phyloP scores from a whole-genome alignment of 148 eudicot genomes.

The Diospyros lotus region DNA sequence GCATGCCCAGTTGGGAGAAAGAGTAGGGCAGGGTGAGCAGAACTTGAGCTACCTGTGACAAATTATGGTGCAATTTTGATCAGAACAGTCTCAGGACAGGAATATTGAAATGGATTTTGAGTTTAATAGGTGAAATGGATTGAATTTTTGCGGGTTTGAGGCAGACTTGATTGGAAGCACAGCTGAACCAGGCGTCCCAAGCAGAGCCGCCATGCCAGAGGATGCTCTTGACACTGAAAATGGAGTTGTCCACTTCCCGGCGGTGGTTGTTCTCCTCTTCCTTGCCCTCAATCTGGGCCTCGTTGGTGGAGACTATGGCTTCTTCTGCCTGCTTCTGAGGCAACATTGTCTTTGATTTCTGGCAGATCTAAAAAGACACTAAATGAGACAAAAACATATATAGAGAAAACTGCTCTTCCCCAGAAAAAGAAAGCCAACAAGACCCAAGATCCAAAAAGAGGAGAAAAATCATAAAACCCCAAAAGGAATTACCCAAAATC shows the following conservation, averaged over 20 bases:
- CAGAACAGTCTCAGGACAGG: no score
- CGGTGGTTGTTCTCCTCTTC: conserved; percentile 13
- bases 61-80: background rate
- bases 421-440: no score
- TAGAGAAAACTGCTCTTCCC: no score
- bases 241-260: conserved; percentile 26
- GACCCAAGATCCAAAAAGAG: no score
- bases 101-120: background rate
- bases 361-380: conserved; percentile 25
- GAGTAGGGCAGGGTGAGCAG: conserved; percentile 77
- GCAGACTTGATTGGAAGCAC: conserved; percentile 70
- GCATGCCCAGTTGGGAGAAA: conserved; percentile 76
- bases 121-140: background rate
- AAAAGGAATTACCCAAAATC: no score
- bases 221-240: conserved; percentile 34
- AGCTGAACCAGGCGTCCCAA: conserved; percentile 85
- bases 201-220: conserved; percentile 85
- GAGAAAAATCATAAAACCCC: no score
- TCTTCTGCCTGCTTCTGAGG: conserved; percentile 41
- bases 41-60: conserved; percentile 78
- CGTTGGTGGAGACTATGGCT: conserved; percentile 37
- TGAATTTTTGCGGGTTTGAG: no score
- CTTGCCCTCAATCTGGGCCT: conserved; percentile 17
- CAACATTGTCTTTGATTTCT: conserved; percentile 31
- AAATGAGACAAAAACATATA: background rate